Evolutionary conservation across 345 rosid species (phyloP), one percentile per base, ranked within the genome.

Genomic region (Hypericum androsaemum): DNA sequence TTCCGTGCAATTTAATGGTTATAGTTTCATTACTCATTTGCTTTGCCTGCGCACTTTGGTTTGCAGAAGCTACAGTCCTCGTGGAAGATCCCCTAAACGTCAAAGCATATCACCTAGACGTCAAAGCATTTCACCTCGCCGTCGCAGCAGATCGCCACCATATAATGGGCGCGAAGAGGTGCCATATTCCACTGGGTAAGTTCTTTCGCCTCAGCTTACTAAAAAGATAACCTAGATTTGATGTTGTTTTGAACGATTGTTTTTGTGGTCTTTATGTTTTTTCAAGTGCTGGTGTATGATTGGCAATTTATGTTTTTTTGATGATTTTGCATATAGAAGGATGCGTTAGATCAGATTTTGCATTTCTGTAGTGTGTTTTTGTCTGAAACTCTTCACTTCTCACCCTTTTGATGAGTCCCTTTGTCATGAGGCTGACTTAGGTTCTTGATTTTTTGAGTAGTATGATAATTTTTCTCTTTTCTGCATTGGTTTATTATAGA

Each of bases 141-240:
- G 94, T 12, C 89, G 86, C 56, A 78, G 98, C 74, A 83, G 77
- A 67, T 92, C 98, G 51, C 98, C 98, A 47, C 79, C 77, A 3
- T 74, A 81, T 60, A 86, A 94, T 52, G 88, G 66, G 3, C 88
- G 94, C 55, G 95, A 85, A 17, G 96, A 92, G 66, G 41, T 73
- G 50, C 89, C 94, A 43, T 85, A 78, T 81, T 86, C 94, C 53
- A 92, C 84, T 59, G 95, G 98, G 96, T 92, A 22, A 71, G 32
- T 22, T 22, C 32, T 22, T 22, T 22, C 32, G 32, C 4, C 32
- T 22, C 32, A 22, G 32, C 32, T 22, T 22, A 22, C 4, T 22
- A 22, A 22, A 22, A 22, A 22, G 32, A 1, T 22, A 22, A 22
- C 32, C 32, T 22, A 22, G 32, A 22, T 22, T 22, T 22, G 32